Conservation (phyloP, 805 yeast species). For the Yueomyces sp. region DNA sequence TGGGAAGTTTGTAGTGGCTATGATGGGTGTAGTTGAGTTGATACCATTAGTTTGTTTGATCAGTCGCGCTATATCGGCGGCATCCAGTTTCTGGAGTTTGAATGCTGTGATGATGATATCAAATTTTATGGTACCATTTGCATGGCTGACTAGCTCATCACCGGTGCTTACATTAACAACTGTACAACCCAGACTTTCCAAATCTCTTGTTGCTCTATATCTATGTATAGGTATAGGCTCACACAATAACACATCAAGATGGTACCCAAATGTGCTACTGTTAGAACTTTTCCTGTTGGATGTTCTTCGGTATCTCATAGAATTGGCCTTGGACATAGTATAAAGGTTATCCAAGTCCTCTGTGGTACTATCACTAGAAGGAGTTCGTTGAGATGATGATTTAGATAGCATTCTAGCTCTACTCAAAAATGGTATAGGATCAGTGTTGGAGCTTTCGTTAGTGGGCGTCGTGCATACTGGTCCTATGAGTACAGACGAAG, state of each 20-base stretch:
- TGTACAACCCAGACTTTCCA: constrained; percentile 63
- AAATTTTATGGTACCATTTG: constrained; percentile 72
- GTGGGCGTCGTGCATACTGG: constrained; percentile 1
- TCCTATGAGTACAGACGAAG: constrained; percentile 3
- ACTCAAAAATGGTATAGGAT: constrained; percentile 3
- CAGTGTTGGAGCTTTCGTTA: background rate
- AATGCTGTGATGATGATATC: constrained; percentile 73
- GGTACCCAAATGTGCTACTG: constrained; percentile 11
- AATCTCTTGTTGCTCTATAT: constrained; percentile 46
- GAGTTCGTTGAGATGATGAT: constrained; percentile 11
- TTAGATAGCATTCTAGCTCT: constrained; percentile 35
- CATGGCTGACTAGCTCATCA: constrained; percentile 68
- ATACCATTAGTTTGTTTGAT: constrained; percentile 62
- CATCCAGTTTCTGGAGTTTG: constrained; percentile 51
- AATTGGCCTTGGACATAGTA: constrained; percentile 18
- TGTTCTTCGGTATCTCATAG: constrained; percentile 17
- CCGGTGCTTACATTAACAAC: constrained; percentile 70
- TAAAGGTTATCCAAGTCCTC: constrained; percentile 16
- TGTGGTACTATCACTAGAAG: constrained; percentile 9
- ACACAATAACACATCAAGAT: constrained; percentile 62
- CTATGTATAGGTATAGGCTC: constrained; percentile 80
- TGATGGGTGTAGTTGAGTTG: constrained; percentile 65
- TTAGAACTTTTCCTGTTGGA: constrained; percentile 18
- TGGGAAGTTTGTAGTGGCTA: constrained; percentile 60
- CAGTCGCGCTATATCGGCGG: constrained; percentile 64